Percentiles rank a stretch among this genome's conserved stretches.
phyloP scores from a whole-genome alignment of 371 early-diverging fungal species.

The Mucor piriformis region DNA sequence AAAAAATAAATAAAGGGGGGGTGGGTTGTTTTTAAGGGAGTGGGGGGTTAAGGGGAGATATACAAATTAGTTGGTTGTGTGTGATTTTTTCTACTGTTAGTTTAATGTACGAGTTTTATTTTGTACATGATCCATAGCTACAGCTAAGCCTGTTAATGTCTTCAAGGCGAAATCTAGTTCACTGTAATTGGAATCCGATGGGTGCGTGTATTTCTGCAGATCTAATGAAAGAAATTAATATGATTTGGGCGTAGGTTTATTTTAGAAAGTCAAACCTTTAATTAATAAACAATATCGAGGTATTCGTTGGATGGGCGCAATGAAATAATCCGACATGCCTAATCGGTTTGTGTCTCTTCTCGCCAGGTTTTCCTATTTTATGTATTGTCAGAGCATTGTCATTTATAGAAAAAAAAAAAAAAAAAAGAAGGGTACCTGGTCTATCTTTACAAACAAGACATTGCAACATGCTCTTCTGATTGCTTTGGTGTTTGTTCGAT shows the following conservation, averaged over 20 bases:
- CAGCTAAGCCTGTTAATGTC: conserved; percentile 35
- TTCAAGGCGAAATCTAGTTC: conserved; percentile 35
- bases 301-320: conserved; percentile 50
- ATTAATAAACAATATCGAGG: conserved; percentile 49
- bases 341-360: conserved; percentile 46
- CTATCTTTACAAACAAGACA: conserved; percentile 42
- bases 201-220: conserved; percentile 41
- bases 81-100: not conserved
- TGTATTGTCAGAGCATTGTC: not conserved
- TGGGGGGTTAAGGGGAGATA: too few relatives aligned
- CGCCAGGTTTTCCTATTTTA: conserved; percentile 36
- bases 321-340: conserved; percentile 50
- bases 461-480: conserved; percentile 47
- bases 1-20: not conserved
- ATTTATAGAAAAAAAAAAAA: not conserved
- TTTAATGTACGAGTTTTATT: conserved; percentile 8
- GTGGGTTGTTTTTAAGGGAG: too few relatives aligned
- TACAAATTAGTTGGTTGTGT: not conserved
- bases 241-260: too few relatives aligned
- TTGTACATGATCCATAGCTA: conserved; percentile 47
- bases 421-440: conserved; percentile 32
- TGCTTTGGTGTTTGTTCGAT: conserved; percentile 38
- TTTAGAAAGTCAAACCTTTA: too few relatives aligned
- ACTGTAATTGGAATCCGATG: conserved; percentile 13
- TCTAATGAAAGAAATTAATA: conserved; percentile 15